Evolutionary conservation across 352 stramenopile genomes (phyloP), one percentile per base, ranked within the genome.

Genomic region (Phytophthora kernoviae): DNA sequence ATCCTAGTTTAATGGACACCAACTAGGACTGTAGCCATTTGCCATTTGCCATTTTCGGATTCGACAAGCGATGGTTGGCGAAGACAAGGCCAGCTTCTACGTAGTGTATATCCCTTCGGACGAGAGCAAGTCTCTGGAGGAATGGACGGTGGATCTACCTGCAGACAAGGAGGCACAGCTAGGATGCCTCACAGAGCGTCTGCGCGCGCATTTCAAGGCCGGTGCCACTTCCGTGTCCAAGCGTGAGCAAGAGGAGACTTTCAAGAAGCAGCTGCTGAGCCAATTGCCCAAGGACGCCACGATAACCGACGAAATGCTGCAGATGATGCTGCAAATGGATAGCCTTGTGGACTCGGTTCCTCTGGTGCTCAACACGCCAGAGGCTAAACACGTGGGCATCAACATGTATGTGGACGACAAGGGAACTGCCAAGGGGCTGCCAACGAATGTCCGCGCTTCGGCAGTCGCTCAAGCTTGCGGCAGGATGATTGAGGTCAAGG

Each of bases 381-480:
- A 79, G 2, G 79, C 84, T 26, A 60, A 73, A 41, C 80, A 94
- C 65, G 65, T 96, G 12, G 86, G 85, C 15, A 54, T 96, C 41
- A 96, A 95, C 65, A 87, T 96, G 80, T 96, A 96, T 60, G 88
- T 96, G 44, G 88, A 96, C 61, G 88, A 96, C 68, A 96, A 94
- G 59, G 88, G 88, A 50, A 94, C 87, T 11, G 84, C 88, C 44
- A 96, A 96, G 68, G 81, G 80, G 1, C 60, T 96, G 15, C 68
- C 85, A 9, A 83, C 80, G 27, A 96, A 96, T 37, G 56, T 80
- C 30, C 87, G 88, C 40, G 88, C 88, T 7, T 93, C 81, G 14
- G 80, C 85, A 14, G 92, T 96, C 49, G 83, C 79, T 5, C 81
- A 93, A 61, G 84, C 83, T 1, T 94, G 87, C 54, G 85, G 87